A percentile compares a stretch with the other conserved stretches of the same genome.
Conservation (phyloP, 2,329 filamentous ascomycete genomes). For the Zymoseptoria ardabiliae region DNA sequence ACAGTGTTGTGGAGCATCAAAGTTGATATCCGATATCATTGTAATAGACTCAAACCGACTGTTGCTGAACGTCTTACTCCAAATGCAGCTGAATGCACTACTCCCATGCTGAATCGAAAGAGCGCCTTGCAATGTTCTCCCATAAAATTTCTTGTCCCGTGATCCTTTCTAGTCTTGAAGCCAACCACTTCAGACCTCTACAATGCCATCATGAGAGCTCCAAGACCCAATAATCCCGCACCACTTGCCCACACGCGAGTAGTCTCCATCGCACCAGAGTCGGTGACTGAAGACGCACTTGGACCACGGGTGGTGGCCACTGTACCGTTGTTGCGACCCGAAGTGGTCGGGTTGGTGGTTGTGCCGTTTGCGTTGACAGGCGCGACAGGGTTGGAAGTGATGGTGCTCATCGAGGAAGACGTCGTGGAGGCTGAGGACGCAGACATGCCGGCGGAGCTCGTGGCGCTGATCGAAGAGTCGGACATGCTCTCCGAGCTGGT, state of each 20-base stretch:
- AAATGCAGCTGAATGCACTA: neutral
- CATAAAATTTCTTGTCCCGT: neutral
- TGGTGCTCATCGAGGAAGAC: neutral
- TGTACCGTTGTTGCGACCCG: neutral
- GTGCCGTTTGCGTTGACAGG: neutral
- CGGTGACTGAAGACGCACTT: neutral
- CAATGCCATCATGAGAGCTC: conserved; percentile 13
- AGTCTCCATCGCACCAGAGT: conserved; percentile 43
- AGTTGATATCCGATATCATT: neutral
- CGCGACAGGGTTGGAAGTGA: neutral
- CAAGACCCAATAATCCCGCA: conserved; percentile 30
- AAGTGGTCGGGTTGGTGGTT: neutral
- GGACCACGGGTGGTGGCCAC: neutral
- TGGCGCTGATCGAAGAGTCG: neutral
- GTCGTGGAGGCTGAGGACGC: neutral
- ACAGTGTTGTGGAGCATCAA: neutral
- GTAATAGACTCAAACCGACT: too few relatives aligned
- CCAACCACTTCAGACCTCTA: neutral
- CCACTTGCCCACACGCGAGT: conserved; percentile 42
- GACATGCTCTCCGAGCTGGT: neutral
- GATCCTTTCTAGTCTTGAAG: neutral
- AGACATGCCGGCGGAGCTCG: neutral
- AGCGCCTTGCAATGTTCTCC: neutral
- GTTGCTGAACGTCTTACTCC: too few relatives aligned
- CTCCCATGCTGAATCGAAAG: neutral